phyloP scores from a whole-genome alignment of 257 asterid species.

The Nicotiana sylvestris region DNA sequence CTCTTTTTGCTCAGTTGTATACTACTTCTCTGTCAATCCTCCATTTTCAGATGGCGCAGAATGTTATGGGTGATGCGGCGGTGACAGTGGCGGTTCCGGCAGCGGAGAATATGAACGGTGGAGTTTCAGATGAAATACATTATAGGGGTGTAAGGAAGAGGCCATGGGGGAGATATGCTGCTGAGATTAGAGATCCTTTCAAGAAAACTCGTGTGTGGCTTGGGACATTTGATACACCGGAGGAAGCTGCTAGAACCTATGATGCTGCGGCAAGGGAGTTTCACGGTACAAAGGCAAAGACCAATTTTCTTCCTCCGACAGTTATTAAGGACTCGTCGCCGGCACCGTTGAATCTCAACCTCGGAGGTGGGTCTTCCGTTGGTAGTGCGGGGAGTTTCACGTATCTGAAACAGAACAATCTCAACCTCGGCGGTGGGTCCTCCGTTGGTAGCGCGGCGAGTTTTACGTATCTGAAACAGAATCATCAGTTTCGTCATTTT shows the following conservation, averaged over 20 bases:
- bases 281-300: conserved; percentile 28
- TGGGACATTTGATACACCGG: conserved; percentile 29
- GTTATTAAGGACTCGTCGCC: not conserved
- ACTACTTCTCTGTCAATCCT: not conserved
- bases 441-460: conserved; percentile 12
- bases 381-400: not conserved
- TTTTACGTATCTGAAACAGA: not conserved
- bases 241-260: conserved; percentile 31
- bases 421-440: conserved; percentile 26
- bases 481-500: not conserved
- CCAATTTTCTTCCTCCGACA: conserved; percentile 15
- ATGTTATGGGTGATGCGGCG: conserved; percentile 12
- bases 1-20: no score
- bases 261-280: conserved; percentile 25
- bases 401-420: conserved; percentile 1
- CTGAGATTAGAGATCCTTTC: conserved; percentile 24
- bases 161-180: conserved; percentile 28
- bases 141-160: conserved; percentile 27
- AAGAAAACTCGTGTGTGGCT: conserved; percentile 27
- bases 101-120: not conserved
- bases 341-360: conserved; percentile 10
- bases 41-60: conserved; percentile 15
- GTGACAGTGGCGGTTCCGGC: not conserved
- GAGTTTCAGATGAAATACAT: not conserved
- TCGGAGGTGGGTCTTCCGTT: conserved; percentile 24